Base-by-base conservation (phyloP, 805 yeast genomes). In the Spathaspora sp. region DNA sequence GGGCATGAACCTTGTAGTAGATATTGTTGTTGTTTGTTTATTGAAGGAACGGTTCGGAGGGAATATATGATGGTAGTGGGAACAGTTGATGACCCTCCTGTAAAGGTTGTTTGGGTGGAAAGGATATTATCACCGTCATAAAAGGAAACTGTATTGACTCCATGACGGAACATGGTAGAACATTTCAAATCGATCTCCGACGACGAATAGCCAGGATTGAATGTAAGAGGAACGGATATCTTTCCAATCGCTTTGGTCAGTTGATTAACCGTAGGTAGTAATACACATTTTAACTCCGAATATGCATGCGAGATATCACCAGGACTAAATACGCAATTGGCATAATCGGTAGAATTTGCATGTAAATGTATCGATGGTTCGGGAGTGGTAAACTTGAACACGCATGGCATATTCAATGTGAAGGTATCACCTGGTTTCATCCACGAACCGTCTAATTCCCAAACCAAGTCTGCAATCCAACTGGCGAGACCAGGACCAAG, bases 351-450 rank as follows among this genome's bases (percentile, higher is more conserved):
- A 8, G 47, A 32, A 26, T 57, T 53, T 2, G 51, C 61, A 10
- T 4, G 17, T 17, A 61, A 55, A 19, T 49, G 44, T 10, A 66
- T 43, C 2, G 55, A 23, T 26, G 53, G 3, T 12, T 50, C 29
- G 4, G 56, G 19, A 8, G 58, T 44, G 5, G 63, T 60, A 50
- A 65, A 60, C 45, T 62, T 63, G 51, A 55, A 67, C 12, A 60
- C 66, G 52, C 67, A 60, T 5, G 69, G 69, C 53, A 67, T 48
- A 26, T 49, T 48, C 47, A 67, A 60, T 5, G 59, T 49, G 39
- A 67, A 66, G 9, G 66, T 64, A 49, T 67, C 72, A 40, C 67
- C 68, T 0, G 70, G 42, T 0, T 23, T n/a, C 2, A 59, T 55
- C 6, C 51, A 45, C 6, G 51, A 10, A 16, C 62, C 60, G 8